These are phyloP conservation scores for Karstenula rhodostoma DNA, from an alignment of 2,329 filamentous ascomycete genomes.

Conservation along the genomic window DNA sequence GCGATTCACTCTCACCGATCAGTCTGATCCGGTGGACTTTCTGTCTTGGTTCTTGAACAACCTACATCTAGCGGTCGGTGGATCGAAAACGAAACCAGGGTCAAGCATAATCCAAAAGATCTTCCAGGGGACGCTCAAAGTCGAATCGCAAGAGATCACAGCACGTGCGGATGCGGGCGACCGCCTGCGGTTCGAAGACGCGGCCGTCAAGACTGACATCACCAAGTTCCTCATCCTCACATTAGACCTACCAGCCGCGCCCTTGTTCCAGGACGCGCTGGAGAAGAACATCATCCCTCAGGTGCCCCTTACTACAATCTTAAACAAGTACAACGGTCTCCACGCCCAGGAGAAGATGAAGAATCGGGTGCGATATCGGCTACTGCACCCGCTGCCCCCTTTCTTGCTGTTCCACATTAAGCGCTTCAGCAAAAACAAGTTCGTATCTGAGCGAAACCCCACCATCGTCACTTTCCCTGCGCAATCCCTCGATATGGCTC, in stretches of 20 bases:
- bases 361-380: conserved; percentile 85
- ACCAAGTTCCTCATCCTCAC: conserved; percentile 91
- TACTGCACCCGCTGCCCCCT: conserved; percentile 89
- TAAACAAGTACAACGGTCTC: conserved; percentile 92
- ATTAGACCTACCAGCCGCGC: conserved; percentile 88
- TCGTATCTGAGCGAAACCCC: conserved; percentile 93
- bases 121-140: conserved; percentile 90
- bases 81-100: conserved; percentile 83
- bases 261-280: conserved; percentile 93
- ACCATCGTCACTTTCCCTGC: conserved; percentile 98
- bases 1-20: conserved; percentile 86
- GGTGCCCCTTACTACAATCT: conserved; percentile 76
- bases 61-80: conserved; percentile 88
- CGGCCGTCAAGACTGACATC: conserved; percentile 79
- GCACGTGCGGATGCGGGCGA: conserved; percentile 88
- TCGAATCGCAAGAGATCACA: conserved; percentile 93
- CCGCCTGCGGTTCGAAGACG: conserved; percentile 90
- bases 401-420: conserved; percentile 96
- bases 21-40: conserved; percentile 96
- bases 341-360: conserved; percentile 88
- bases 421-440: conserved; percentile 96
- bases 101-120: conserved; percentile 89
- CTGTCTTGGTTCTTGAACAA: conserved; percentile 98
- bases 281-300: conserved; percentile 97
- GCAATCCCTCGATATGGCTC: conserved; percentile 82